phyloP scores from a whole-genome alignment of 176 grass and related monocot genomes.

The Coix lacrymajobi region DNA sequence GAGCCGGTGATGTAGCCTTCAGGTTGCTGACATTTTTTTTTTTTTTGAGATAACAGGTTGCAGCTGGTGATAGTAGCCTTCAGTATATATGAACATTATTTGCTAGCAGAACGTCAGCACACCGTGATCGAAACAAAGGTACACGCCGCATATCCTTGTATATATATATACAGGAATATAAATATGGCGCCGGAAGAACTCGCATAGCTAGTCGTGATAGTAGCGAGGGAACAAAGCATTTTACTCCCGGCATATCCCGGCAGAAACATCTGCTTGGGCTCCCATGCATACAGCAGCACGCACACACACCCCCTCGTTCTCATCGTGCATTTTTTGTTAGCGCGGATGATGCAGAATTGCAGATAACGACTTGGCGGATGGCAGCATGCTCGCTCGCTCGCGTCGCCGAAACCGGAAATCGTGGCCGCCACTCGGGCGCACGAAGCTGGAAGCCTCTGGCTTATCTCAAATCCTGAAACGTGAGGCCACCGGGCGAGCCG shows the following conservation, averaged over 20 bases:
- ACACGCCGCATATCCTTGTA: no score
- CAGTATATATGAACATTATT: no score
- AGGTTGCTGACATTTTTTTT: no score
- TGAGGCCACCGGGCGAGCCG: background rate
- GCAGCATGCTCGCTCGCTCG: background rate
- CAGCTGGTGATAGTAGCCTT: no score
- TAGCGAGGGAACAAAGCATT: background rate
- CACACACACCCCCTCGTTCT: background rate
- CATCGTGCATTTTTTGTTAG: background rate
- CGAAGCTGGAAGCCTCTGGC: background rate
- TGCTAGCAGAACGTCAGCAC: no score
- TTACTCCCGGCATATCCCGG: background rate
- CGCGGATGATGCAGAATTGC: background rate
- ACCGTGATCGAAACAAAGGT: no score
- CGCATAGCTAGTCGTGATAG: background rate
- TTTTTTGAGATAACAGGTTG: no score
- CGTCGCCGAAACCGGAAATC: background rate
- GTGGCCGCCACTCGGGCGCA: constrained; percentile 11
- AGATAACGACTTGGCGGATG: background rate
- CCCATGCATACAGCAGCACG: background rate
- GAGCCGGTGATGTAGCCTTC: no score
- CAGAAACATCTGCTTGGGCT: background rate
- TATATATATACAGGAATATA: background rate
- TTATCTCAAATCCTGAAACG: background rate
- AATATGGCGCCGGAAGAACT: background rate